phyloP scores from a whole-genome alignment of 148 eudicot genomes.

The Nepenthes gracilis region DNA sequence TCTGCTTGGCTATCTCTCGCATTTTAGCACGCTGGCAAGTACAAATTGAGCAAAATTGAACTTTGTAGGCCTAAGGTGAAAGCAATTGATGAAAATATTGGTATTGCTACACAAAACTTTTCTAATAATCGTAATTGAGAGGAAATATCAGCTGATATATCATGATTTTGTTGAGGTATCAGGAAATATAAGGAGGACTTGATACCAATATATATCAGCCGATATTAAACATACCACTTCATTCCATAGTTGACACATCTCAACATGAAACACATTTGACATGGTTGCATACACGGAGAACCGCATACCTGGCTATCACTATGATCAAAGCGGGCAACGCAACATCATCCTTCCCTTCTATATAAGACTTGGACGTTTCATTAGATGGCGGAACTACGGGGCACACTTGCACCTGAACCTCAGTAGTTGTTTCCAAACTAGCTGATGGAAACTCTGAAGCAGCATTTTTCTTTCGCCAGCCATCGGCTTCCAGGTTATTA shows the following conservation, averaged over 20 bases:
- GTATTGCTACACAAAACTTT: too few species aligned
- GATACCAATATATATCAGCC: too few species aligned
- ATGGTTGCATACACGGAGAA: neutral
- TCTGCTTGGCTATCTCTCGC: constrained; percentile 81
- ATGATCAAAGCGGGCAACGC: constrained; percentile 27
- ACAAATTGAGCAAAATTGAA: constrained; percentile 6
- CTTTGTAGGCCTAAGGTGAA: neutral
- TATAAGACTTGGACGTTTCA: constrained; percentile 19
- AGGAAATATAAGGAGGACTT: too few species aligned
- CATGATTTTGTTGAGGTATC: too few species aligned
- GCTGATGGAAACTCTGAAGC: constrained; percentile 20
- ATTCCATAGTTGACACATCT: too few species aligned
- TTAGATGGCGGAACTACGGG: constrained; percentile 16
- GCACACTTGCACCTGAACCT: constrained; percentile 16
- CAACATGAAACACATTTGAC: too few species aligned
- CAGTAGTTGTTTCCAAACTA: constrained; percentile 21
- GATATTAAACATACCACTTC: too few species aligned
- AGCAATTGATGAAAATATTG: neutral
- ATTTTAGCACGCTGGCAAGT: constrained; percentile 60
- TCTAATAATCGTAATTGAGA: too few species aligned
- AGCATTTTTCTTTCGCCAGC: constrained; percentile 39
- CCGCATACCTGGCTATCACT: constrained; percentile 39
- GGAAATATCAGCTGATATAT: too few species aligned
- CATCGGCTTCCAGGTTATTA: constrained; percentile 42
- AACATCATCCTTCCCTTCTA: constrained; percentile 27